A percentile compares a stretch with the other conserved stretches of the same genome.
Conservation (phyloP, 2,329 filamentous ascomycete species). For the Leptographium procerum region DNA sequence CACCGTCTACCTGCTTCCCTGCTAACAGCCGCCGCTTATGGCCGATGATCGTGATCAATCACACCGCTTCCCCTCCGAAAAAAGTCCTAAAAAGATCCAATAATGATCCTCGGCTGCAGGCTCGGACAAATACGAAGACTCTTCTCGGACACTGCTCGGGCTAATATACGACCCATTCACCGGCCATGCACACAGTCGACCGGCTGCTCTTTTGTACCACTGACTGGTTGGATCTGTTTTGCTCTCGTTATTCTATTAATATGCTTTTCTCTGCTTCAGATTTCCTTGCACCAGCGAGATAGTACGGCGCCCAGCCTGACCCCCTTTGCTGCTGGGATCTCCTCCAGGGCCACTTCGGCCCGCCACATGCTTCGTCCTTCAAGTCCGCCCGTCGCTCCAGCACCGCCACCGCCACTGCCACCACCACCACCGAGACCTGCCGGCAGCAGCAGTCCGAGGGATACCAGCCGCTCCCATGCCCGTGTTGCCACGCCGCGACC, state of each 20-base stretch:
- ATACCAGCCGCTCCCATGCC: conserved; percentile 64
- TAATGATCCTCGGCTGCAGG: not conserved
- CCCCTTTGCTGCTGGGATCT: conserved; percentile 48
- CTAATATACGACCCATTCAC: not conserved
- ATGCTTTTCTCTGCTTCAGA: conserved; percentile 32
- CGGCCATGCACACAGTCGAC: no score
- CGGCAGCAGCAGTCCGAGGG: conserved; percentile 58
- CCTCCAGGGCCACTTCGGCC: conserved; percentile 65
- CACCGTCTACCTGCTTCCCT: no score
- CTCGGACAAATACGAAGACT: not conserved
- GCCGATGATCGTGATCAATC: no score
- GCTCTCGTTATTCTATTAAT: no score
- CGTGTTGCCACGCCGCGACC: conserved; percentile 59
- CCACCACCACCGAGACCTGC: conserved; percentile 23
- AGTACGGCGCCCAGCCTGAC: conserved; percentile 48
- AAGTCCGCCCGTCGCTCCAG: conserved; percentile 32
- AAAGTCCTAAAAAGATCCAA: not conserved
- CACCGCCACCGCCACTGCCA: conserved; percentile 6
- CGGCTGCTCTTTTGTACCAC: not conserved
- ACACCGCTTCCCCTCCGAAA: not conserved
- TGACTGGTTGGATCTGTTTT: no score
- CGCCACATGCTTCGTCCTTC: conserved; percentile 57
- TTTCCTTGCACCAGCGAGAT: conserved; percentile 67
- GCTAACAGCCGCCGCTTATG: no score
- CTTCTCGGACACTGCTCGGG: not conserved